phyloP scores from a whole-genome alignment of 768 basidiomycete species.

The Amanita muscaria region DNA sequence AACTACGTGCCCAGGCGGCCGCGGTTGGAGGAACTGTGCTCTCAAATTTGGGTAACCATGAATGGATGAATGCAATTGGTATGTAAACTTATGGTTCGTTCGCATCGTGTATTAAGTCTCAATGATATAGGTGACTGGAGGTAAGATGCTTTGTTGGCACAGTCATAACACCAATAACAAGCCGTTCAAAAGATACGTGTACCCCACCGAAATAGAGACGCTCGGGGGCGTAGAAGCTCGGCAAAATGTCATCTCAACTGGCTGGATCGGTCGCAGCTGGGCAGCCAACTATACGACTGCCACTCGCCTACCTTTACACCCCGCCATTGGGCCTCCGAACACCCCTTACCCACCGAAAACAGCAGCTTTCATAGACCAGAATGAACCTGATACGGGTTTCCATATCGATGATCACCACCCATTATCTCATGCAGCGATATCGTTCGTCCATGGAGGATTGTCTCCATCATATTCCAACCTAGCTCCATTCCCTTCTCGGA shows the following conservation, averaged over 20 bases:
- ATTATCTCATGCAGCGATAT: constrained; percentile 72
- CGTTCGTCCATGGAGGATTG: constrained; percentile 92
- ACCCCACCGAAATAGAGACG: constrained; percentile 70
- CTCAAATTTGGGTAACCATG: constrained; percentile 87
- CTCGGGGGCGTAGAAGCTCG: constrained; percentile 68
- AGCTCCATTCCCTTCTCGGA: constrained; percentile 73
- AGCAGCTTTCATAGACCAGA: constrained; percentile 22
- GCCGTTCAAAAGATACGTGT: constrained; percentile 60
- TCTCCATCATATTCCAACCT: constrained; percentile 68
- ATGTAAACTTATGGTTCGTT: constrained; percentile 8
- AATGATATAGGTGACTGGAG: constrained; percentile 72
- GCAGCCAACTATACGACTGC: constrained; percentile 77
- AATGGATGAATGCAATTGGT: constrained; percentile 91
- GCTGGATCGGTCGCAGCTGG: constrained; percentile 77
- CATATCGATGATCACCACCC: constrained; percentile 21
- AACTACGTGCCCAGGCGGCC: constrained; percentile 66
- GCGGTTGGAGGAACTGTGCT: constrained; percentile 63
- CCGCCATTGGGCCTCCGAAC: constrained; percentile 58
- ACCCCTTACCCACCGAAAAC: constrained; percentile 35
- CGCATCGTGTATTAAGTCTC: constrained; percentile 3
- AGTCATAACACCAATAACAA: background rate
- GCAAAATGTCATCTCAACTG: constrained; percentile 64
- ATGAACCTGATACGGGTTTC: constrained; percentile 14
- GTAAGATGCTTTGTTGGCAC: constrained; percentile 24
- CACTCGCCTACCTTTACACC: constrained; percentile 74